phyloP scores from a whole-genome alignment of 106 monocot genomes.

The Platanthera zijinensis region DNA sequence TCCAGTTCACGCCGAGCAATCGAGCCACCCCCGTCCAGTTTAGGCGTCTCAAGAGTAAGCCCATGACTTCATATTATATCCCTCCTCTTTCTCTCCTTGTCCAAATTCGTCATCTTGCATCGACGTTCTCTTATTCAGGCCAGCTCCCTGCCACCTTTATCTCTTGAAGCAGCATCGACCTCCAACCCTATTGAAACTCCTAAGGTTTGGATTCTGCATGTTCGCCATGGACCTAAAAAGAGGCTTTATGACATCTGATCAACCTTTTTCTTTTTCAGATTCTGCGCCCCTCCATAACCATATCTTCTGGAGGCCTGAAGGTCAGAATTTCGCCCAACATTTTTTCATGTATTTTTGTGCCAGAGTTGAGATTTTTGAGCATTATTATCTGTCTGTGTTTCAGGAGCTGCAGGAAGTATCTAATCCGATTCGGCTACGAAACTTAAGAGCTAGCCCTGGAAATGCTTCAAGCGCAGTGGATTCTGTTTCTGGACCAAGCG shows the following conservation, averaged over 20 bases:
- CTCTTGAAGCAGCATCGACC: background rate
- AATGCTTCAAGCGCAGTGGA: background rate
- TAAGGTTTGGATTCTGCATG: background rate
- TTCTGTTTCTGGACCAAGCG: background rate
- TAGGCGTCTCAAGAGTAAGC: conserved; percentile 4
- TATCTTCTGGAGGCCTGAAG: conserved; percentile 7
- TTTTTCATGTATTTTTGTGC: background rate
- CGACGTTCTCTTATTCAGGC: background rate
- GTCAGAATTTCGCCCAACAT: background rate
- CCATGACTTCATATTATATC: background rate
- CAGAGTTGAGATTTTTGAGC: too few relatives aligned
- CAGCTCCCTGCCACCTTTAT: background rate
- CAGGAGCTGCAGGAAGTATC: conserved; percentile 7
- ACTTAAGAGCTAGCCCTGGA: background rate
- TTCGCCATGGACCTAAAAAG: background rate
- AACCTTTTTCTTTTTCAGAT: background rate
- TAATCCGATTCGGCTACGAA: background rate
- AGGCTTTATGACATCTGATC: background rate
- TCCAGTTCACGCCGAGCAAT: background rate
- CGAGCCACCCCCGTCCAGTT: background rate
- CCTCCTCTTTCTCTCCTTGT: background rate
- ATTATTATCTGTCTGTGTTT: background rate
- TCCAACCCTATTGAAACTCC: background rate
- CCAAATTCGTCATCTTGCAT: background rate
- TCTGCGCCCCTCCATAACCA: conserved; percentile 5